Evolutionary conservation across 805 yeast species (phyloP).

Genomic region (Saccharomycopsis fermentans): DNA sequence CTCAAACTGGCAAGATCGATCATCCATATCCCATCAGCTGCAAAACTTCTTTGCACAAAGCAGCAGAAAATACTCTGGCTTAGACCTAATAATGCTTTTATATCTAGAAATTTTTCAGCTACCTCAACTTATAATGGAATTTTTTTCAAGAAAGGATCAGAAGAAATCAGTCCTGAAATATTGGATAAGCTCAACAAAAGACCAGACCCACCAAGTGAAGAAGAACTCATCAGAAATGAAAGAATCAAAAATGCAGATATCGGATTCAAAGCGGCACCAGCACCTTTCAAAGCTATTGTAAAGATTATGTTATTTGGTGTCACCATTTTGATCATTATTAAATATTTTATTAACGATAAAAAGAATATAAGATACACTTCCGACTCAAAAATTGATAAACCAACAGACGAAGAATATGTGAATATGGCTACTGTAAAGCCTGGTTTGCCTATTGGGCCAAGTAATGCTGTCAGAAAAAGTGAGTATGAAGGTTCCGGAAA

Average conservation of each 20-base stretch:
- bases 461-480: conserved; percentile 38
- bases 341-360: conserved; percentile 26
- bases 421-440: conserved; percentile 37
- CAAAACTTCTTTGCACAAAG: neutral
- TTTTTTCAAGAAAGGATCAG: neutral
- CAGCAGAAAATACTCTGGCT: neutral
- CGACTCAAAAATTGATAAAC: neutral
- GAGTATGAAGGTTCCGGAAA: conserved; percentile 61
- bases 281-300: conserved; percentile 9
- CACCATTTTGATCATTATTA: conserved; percentile 23
- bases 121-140: neutral
- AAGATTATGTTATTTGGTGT: conserved; percentile 23
- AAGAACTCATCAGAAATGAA: neutral
- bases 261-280: conserved; percentile 13
- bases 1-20: neutral
- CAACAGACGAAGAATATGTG: conserved; percentile 22
- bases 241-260: neutral
- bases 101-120: neutral
- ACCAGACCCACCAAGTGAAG: neutral
- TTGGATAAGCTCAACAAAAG: neutral
- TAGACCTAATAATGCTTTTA: neutral
- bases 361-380: conserved; percentile 27
- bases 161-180: neutral
- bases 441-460: conserved; percentile 40
- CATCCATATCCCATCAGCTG: neutral